Evolutionary conservation across 768 basidiomycete genomes (phyloP).

Genomic region (Termitomyces sp.): DNA sequence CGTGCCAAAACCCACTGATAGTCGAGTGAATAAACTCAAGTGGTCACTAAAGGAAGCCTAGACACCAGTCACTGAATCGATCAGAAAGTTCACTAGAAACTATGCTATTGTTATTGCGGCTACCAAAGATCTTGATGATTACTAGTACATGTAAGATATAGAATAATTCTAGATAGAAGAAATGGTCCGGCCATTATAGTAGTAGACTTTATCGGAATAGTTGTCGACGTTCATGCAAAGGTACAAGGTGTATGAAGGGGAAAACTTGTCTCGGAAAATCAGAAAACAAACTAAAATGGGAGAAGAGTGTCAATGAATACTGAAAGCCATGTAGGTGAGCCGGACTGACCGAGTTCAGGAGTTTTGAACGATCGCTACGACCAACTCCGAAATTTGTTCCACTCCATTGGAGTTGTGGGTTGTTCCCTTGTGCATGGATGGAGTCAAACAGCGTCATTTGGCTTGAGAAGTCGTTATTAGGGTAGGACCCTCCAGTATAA

Average conservation of each 20-base stretch:
- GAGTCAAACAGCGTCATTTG: conserved; percentile 29
- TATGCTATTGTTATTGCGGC: conserved; percentile 3
- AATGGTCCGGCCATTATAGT: conserved; percentile 14
- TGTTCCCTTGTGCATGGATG: conserved; percentile 21
- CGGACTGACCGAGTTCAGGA: conserved; percentile 23
- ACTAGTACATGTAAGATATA: conserved; percentile 7
- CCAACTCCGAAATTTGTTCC: conserved; percentile 20
- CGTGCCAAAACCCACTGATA: neutral
- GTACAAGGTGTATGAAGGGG: neutral
- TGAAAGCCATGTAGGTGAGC: conserved; percentile 13
- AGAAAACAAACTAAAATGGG: conserved; percentile 17
- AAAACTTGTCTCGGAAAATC: conserved; percentile 2
- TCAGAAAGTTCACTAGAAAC: neutral
- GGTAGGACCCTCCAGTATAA: conserved; percentile 23
- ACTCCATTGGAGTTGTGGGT: conserved; percentile 26
- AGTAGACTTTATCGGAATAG: conserved; percentile 1
- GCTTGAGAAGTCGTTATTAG: conserved; percentile 22
- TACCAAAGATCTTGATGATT: conserved; percentile 8
- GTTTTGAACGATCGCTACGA: conserved; percentile 25
- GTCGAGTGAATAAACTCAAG: neutral
- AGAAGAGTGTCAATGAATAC: conserved; percentile 3
- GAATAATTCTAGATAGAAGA: conserved; percentile 10
- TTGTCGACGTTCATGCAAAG: neutral
- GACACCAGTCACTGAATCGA: neutral
- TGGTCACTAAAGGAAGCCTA: neutral